phyloP scores from a whole-genome alignment of 257 asterid species.

The Haberlea rhodopensis region DNA sequence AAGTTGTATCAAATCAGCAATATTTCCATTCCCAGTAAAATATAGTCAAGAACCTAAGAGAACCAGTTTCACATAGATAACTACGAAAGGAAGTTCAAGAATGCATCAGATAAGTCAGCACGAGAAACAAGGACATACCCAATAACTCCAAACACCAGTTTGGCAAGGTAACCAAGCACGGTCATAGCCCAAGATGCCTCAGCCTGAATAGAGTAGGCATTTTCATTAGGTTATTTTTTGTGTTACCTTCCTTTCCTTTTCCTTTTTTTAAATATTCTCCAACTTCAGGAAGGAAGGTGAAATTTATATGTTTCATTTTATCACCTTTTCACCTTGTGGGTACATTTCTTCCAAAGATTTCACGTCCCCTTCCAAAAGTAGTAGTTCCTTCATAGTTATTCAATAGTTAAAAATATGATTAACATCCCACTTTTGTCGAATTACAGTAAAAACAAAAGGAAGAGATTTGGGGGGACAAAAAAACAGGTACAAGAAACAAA shows the following conservation, averaged over 20 bases:
- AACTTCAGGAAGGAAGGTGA: background rate
- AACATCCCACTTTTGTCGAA: conserved; percentile 14
- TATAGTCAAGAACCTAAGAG: background rate
- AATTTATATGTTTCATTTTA: conserved; percentile 14
- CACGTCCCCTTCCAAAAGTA: conserved; percentile 89
- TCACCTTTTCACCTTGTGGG: conserved; percentile 99
- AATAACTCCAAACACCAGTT: conserved; percentile 76
- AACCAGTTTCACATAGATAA: background rate
- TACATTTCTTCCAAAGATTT: conserved; percentile 97
- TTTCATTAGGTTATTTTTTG: conserved; percentile 16
- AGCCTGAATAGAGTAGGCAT: conserved; percentile 57
- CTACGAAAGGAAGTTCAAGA: background rate
- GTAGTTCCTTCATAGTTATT: conserved; percentile 65
- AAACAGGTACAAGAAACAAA: no score
- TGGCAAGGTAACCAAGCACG: conserved; percentile 89
- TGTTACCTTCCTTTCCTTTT: background rate
- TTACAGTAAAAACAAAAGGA: conserved; percentile 8
- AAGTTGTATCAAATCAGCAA: no score
- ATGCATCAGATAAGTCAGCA: background rate
- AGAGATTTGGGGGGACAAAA: no score
- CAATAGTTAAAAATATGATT: conserved; percentile 18
- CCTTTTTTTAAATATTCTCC: background rate
- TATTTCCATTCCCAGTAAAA: background rate
- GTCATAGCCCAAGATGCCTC: conserved; percentile 98
- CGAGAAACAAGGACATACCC: conserved; percentile 64